Evolutionary conservation across 805 yeast genomes (phyloP).

Genomic region (Kazachstania viticola): DNA sequence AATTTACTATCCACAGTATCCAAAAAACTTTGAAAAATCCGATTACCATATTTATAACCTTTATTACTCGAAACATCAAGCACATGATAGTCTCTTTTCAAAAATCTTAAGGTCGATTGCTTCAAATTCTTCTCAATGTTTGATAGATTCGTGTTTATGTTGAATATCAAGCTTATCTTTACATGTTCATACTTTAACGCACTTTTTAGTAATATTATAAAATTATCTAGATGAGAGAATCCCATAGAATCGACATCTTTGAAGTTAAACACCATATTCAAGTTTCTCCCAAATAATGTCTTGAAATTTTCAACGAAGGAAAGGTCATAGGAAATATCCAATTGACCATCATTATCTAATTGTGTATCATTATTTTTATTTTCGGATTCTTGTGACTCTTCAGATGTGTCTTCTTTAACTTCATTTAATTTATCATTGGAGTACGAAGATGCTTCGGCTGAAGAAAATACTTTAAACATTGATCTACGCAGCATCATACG

Average conservation of each 20-base stretch:
- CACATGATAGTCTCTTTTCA: conserved; percentile 17
- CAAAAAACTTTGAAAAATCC: conserved; percentile 24
- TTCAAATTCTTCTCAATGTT: conserved; percentile 25
- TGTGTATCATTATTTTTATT: conserved; percentile 1
- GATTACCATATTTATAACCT: conserved; percentile 24
- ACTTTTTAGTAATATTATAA: conserved; percentile 18
- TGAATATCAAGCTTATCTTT: conserved; percentile 20
- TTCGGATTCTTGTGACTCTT: conserved; percentile 3
- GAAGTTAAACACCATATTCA: conserved; percentile 23
- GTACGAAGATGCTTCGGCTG: conserved; percentile 11
- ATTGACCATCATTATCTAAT: conserved; percentile 4
- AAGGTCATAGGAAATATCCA: conserved; percentile 22
- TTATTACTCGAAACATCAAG: conserved; percentile 26
- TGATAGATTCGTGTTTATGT: conserved; percentile 24
- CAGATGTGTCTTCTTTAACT: conserved; percentile 2
- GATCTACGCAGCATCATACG: conserved; percentile 28
- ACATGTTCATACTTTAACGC: conserved; percentile 19
- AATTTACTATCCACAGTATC: conserved; percentile 27
- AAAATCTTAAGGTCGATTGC: conserved; percentile 22
- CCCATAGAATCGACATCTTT: conserved; percentile 26
- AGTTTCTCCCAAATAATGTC: conserved; percentile 14
- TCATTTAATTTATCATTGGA: neutral
- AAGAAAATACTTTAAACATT: conserved; percentile 22
- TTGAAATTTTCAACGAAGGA: conserved; percentile 24
- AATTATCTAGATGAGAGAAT: conserved; percentile 19